Percentiles rank a stretch among this genome's conserved stretches.
Evolutionary conservation across 805 yeast species (phyloP).

Genomic region (Grigorovia transvaalensis): DNA sequence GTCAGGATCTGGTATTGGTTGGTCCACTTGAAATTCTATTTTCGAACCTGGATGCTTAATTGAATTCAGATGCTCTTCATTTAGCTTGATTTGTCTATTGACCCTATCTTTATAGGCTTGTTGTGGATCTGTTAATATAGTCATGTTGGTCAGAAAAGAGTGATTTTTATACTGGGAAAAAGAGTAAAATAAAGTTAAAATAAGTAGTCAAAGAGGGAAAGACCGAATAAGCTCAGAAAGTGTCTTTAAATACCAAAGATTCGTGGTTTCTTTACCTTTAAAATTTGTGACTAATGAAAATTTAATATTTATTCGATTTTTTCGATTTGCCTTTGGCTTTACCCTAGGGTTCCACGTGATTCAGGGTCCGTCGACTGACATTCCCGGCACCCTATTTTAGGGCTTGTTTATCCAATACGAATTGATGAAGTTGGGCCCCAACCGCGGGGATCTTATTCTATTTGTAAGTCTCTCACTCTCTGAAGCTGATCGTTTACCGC

Average conservation of each 20-base stretch:
- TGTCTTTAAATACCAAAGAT: too few relatives aligned
- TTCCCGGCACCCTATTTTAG: too few relatives aligned
- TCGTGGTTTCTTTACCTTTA: too few relatives aligned
- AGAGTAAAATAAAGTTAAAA: not conserved
- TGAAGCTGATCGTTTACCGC: not conserved
- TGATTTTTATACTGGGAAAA: not conserved
- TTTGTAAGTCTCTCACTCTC: not conserved
- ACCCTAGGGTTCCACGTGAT: too few relatives aligned
- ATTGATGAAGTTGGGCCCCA: not conserved
- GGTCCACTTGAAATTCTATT: conserved; percentile 23
- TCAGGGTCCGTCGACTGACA: too few relatives aligned
- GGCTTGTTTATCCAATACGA: not conserved
- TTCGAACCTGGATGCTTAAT: conserved; percentile 29
- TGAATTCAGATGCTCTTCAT: conserved; percentile 26
- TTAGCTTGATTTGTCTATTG: conserved; percentile 20
- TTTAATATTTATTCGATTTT: too few relatives aligned
- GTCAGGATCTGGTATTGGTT: conserved; percentile 18
- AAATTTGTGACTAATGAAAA: too few relatives aligned
- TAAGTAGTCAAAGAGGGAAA: too few relatives aligned
- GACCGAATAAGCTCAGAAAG: too few relatives aligned
- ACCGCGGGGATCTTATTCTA: too few relatives aligned
- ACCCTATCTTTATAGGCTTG: conserved; percentile 12
- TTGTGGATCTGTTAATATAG: conserved; percentile 3
- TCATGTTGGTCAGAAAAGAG: not conserved
- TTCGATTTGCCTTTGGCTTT: too few relatives aligned